These are phyloP conservation scores for Pinus taeda DNA, from an alignment of 75 land plant species.

Conservation along the genomic window DNA sequence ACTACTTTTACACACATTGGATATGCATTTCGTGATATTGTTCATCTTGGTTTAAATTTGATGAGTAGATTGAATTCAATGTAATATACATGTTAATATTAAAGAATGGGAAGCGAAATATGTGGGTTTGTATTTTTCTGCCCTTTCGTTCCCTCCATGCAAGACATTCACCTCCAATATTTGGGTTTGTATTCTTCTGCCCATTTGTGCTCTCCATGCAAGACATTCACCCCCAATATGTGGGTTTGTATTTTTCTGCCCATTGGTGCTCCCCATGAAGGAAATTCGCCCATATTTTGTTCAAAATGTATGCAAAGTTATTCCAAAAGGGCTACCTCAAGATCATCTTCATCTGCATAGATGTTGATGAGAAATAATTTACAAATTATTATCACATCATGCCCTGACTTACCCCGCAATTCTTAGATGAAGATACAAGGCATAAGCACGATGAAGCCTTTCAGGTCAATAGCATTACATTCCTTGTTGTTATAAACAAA, in stretches of 20 bases:
- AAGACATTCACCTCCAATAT: slow-evolving; percentile 41
- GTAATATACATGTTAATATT: slow-evolving; percentile 47
- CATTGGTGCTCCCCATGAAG: too few relatives aligned
- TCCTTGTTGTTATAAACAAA: slow-evolving; percentile 48
- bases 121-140: slow-evolving; percentile 65
- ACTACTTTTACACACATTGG: too few relatives aligned
- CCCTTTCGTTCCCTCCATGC: slow-evolving; percentile 71
- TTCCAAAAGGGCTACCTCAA: slow-evolving; percentile 39
- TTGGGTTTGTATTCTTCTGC: too few relatives aligned
- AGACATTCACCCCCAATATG: too few relatives aligned
- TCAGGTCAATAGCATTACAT: slow-evolving; percentile 43
- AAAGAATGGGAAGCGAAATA: slow-evolving; percentile 40
- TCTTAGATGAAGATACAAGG: slow-evolving; percentile 41
- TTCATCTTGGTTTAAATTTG: not conserved
- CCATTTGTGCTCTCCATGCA: too few relatives aligned
- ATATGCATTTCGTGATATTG: too few relatives aligned
- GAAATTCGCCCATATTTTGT: not conserved
- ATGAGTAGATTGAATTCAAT: not conserved
- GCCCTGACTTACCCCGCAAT: slow-evolving; percentile 79
- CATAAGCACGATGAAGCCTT: slow-evolving; percentile 25
- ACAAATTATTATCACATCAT: slow-evolving; percentile 49
- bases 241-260: too few relatives aligned
- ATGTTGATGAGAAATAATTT: slow-evolving; percentile 45
- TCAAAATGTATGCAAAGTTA: slow-evolving; percentile 41
- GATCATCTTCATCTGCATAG: slow-evolving; percentile 45